Evolutionary conservation across 1,139 yeast species (phyloP).

Genomic region (Hanseniaspora gamundiae): DNA sequence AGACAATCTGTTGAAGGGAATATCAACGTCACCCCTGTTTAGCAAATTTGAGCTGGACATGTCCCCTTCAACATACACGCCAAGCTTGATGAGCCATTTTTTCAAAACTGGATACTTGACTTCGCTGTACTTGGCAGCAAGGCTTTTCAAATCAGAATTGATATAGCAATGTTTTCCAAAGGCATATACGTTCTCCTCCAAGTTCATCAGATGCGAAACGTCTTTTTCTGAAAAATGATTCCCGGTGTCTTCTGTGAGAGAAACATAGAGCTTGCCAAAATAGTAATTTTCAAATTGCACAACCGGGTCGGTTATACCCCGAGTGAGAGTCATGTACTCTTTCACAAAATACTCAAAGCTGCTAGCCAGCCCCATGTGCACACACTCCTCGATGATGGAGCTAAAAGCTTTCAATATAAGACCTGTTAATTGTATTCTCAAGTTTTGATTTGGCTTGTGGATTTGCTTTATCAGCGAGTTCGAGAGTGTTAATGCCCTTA

Average conservation of each 20-base stretch:
- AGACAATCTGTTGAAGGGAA: background rate
- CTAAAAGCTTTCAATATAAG: slow-evolving; percentile 29
- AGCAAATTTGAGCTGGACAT: background rate
- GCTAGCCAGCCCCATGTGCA: slow-evolving; percentile 40
- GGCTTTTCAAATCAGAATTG: background rate
- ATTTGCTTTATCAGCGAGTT: slow-evolving; percentile 24
- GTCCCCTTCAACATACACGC: background rate
- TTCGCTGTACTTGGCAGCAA: background rate
- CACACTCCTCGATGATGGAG: slow-evolving; percentile 27
- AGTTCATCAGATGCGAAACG: background rate
- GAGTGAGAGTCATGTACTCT: slow-evolving; percentile 33
- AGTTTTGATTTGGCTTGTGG: slow-evolving; percentile 17
- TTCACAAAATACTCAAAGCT: slow-evolving; percentile 39
- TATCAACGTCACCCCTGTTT: background rate
- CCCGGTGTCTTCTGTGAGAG: background rate
- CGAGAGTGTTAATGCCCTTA: slow-evolving; percentile 23
- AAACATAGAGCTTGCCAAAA: slow-evolving; percentile 11
- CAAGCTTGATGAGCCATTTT: background rate
- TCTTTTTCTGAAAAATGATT: background rate
- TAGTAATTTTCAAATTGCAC: slow-evolving; percentile 18
- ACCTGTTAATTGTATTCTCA: slow-evolving; percentile 30
- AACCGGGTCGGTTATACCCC: slow-evolving; percentile 22
- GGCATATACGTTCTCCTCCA: background rate
- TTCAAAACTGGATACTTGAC: background rate
- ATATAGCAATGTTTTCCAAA: slow-evolving; percentile 6